Conservation (phyloP, 2,329 filamentous ascomycete species). For the Claviceps sp. region DNA sequence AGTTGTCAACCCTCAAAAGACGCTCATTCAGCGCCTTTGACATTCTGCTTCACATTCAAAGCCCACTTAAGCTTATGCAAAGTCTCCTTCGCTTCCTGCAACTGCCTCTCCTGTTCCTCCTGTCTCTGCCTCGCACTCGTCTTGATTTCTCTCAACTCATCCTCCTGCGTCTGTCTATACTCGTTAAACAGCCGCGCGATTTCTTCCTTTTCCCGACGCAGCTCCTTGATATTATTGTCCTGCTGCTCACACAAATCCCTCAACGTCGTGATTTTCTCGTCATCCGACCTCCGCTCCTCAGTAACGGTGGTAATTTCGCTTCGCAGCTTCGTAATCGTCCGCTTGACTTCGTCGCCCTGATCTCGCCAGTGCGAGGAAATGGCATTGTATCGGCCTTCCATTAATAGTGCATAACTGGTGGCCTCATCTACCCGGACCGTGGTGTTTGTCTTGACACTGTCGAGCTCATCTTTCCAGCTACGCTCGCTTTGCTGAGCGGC, state of each 20-base stretch:
- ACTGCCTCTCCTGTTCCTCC: conserved; percentile 42
- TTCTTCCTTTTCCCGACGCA: conserved; percentile 47
- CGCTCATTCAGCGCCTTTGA: conserved; percentile 37
- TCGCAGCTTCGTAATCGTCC: conserved; percentile 34
- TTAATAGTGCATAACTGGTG: conserved; percentile 48
- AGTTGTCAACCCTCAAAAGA: background rate
- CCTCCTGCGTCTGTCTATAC: conserved; percentile 52
- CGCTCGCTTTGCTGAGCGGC: conserved; percentile 47
- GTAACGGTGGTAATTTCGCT: conserved; percentile 41
- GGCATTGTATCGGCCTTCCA: conserved; percentile 57
- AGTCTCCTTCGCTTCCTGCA: conserved; percentile 46
- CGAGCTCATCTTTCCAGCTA: conserved; percentile 49
- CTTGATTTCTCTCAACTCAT: conserved; percentile 46
- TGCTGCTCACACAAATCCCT: conserved; percentile 62
- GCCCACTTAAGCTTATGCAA: conserved; percentile 61
- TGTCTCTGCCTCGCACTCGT: conserved; percentile 42
- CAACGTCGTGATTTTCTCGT: conserved; percentile 49
- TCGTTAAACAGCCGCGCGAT: conserved; percentile 46
- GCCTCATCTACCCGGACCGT: conserved; percentile 53
- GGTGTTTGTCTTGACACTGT: conserved; percentile 44
- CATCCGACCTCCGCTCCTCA: conserved; percentile 43
- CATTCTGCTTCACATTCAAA: conserved; percentile 50
- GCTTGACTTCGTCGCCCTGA: conserved; percentile 47
- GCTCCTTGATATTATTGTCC: conserved; percentile 50
- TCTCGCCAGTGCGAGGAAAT: conserved; percentile 55